These are phyloP conservation scores for Apiotrichum siamense DNA, from an alignment of 1,284 basidiomycete genomes.

Conservation along the genomic window DNA sequence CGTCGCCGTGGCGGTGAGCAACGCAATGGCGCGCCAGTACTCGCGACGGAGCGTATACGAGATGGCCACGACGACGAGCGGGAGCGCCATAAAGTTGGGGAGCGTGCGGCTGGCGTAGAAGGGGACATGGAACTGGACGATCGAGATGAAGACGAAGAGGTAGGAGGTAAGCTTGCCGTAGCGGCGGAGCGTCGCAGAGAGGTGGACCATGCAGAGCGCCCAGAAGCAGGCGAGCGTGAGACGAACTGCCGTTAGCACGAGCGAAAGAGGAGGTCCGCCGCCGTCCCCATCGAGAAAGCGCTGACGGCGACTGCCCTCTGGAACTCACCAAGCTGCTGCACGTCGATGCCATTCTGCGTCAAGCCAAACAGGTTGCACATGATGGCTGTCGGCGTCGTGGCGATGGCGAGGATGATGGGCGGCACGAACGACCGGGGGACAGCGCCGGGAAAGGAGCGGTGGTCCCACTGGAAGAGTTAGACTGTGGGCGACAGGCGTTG, in stretches of 20 bases:
- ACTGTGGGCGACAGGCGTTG: too few species aligned
- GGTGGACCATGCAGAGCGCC: slow-evolving; percentile 57
- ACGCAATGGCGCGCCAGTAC: slow-evolving; percentile 36
- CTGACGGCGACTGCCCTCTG: background rate
- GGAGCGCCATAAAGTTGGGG: slow-evolving; percentile 87
- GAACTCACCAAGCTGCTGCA: slow-evolving; percentile 60
- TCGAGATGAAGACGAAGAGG: slow-evolving; percentile 63
- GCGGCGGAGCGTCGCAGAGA: slow-evolving; percentile 60
- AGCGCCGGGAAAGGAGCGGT: slow-evolving; percentile 79
- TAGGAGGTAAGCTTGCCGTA: slow-evolving; percentile 59
- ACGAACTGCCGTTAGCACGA: slow-evolving; percentile 54
- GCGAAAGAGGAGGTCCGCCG: background rate
- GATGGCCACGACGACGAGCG: slow-evolving; percentile 48
- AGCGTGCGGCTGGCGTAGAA: slow-evolving; percentile 91
- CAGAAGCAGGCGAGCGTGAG: slow-evolving; percentile 65
- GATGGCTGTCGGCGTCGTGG: slow-evolving; percentile 26
- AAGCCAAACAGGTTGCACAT: background rate
- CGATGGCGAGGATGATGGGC: slow-evolving; percentile 46
- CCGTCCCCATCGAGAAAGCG: background rate
- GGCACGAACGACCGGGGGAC: slow-evolving; percentile 79
- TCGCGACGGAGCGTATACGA: slow-evolving; percentile 22
- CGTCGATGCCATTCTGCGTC: slow-evolving; percentile 42
- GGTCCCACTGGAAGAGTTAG: slow-evolving; percentile 75
- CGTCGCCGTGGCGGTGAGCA: slow-evolving; percentile 62
- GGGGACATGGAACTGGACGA: slow-evolving; percentile 80